Conservation (phyloP, 2,329 filamentous ascomycete genomes). For the Paramyrothecium roridum region DNA sequence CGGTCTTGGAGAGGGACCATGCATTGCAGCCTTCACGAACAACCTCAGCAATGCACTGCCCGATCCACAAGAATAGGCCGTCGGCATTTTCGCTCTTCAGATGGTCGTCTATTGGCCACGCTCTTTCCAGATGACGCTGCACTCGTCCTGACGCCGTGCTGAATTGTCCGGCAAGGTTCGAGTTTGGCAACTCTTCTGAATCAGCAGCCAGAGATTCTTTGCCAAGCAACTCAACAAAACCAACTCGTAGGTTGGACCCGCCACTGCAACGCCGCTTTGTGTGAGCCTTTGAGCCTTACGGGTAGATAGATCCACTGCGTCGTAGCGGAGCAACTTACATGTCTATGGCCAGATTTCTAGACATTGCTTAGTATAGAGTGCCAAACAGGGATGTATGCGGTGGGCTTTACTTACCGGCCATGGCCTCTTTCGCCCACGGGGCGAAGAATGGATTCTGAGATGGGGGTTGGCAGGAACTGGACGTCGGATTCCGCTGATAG, state of each 20-base stretch:
- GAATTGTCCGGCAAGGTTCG: constrained; percentile 12
- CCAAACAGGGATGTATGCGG: constrained; percentile 5
- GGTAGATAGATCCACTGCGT: neutral
- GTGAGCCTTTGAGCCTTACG: constrained; percentile 22
- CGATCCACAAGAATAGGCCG: constrained; percentile 78
- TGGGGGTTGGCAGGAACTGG: constrained; percentile 60
- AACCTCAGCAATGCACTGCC: constrained; percentile 70
- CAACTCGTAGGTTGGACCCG: constrained; percentile 66
- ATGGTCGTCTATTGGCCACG: constrained; percentile 71
- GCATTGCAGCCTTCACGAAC: constrained; percentile 54
- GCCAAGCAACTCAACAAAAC: constrained; percentile 60
- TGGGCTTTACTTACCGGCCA: constrained; percentile 43
- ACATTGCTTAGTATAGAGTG: neutral
- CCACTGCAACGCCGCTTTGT: constrained; percentile 41
- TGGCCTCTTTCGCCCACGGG: constrained; percentile 38
- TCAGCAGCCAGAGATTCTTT: constrained; percentile 16
- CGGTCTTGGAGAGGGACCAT: constrained; percentile 38
- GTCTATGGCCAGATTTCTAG: constrained; percentile 60
- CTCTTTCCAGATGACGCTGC: constrained; percentile 61
- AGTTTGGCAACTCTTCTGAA: constrained; percentile 1
- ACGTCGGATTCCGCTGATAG: constrained; percentile 50
- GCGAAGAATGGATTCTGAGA: constrained; percentile 55
- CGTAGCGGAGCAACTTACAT: constrained; percentile 47
- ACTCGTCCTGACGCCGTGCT: constrained; percentile 34
- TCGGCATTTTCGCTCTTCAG: constrained; percentile 73